These are phyloP conservation scores for Salvia hispanica DNA, from an alignment of 257 asterid genomes.

Conservation along the genomic window DNA sequence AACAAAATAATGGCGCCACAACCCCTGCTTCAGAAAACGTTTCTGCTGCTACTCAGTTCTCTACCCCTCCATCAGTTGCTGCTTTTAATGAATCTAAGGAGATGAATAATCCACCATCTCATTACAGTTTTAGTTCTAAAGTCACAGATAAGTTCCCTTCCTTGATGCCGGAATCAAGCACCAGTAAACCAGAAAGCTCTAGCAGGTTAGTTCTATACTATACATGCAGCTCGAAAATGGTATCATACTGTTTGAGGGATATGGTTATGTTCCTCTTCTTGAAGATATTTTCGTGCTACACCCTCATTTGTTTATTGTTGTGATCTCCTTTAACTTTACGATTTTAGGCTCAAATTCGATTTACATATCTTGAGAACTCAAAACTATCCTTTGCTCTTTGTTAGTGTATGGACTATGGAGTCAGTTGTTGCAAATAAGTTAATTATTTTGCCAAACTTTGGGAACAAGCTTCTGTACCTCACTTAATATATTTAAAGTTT, in stretches of 20 bases:
- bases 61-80: conserved; percentile 31
- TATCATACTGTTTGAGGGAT: background rate
- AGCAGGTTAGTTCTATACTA: conserved; percentile 41
- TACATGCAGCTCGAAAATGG: conserved; percentile 5
- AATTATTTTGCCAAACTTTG: background rate
- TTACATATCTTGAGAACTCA: background rate
- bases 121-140: conserved; percentile 41
- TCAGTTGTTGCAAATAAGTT: background rate
- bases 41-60: conserved; percentile 29
- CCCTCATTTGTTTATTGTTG: background rate
- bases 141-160: conserved; percentile 32
- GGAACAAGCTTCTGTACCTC: background rate
- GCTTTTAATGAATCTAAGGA: conserved; percentile 36
- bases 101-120: conserved; percentile 33
- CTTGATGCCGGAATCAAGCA: conserved; percentile 31
- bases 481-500: background rate
- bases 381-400: background rate
- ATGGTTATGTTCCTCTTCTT: background rate
- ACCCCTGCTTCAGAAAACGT: conserved; percentile 30
- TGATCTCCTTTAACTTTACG: background rate
- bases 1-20: conserved; percentile 27
- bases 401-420: conserved; percentile 6
- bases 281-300: background rate
- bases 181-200: conserved; percentile 37
- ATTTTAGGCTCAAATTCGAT: background rate